phyloP scores from a whole-genome alignment of 805 yeast genomes.

The Kurtzmaniella cleridarum region DNA sequence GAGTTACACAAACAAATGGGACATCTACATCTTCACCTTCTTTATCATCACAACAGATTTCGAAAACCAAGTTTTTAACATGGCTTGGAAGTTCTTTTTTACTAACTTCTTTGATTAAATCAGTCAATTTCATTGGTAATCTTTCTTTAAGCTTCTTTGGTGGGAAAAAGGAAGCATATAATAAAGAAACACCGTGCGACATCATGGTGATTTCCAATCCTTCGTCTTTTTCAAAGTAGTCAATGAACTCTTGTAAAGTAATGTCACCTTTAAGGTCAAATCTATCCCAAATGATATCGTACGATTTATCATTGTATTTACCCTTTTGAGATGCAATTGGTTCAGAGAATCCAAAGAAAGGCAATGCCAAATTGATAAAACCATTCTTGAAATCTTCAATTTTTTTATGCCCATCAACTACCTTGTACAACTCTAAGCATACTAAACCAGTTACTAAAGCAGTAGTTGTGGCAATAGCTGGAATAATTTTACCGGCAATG shows the following conservation, averaged over 20 bases:
- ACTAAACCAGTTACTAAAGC: constrained; percentile 94
- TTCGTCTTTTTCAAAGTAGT: constrained; percentile 72
- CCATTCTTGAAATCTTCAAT: constrained; percentile 91
- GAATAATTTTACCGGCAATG: constrained; percentile 97
- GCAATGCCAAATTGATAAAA: constrained; percentile 84
- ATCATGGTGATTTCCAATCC: constrained; percentile 88
- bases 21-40: constrained; percentile 94
- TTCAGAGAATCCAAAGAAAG: constrained; percentile 95
- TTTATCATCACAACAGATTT: constrained; percentile 87
- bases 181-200: constrained; percentile 81
- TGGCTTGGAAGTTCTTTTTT: constrained; percentile 75
- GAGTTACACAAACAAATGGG: constrained; percentile 69
- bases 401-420: constrained; percentile 66
- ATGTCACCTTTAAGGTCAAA: constrained; percentile 76
- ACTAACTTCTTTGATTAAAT: constrained; percentile 77
- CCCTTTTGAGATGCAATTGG: constrained; percentile 85
- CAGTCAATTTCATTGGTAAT: constrained; percentile 57
- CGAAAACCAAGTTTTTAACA: constrained; percentile 75
- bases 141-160: constrained; percentile 85
- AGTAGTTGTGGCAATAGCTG: constrained; percentile 99
- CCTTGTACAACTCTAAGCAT: constrained; percentile 86
- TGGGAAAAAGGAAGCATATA: constrained; percentile 92
- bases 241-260: constrained; percentile 67
- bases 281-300: constrained; percentile 94
- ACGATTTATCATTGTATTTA: constrained; percentile 68